Percentiles rank a stretch among this genome's conserved stretches.
These are phyloP conservation scores for Caryocar brasiliense DNA, from an alignment of 441 rosid species.

Conservation along the genomic window DNA sequence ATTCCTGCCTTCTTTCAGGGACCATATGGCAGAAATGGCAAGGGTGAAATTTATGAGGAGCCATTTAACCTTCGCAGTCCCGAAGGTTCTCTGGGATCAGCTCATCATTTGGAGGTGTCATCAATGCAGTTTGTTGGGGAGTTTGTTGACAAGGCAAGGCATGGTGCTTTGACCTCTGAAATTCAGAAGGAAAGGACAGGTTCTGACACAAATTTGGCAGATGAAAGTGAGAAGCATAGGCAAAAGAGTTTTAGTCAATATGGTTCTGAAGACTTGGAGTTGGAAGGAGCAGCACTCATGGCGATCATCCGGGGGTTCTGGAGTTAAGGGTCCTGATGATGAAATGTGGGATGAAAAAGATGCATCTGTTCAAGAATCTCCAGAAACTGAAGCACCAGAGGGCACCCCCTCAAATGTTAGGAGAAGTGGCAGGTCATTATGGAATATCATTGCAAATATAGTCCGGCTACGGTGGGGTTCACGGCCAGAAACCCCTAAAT, in stretches of 20 bases:
- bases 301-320: constrained; percentile 40
- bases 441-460: constrained; percentile 63
- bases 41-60: constrained; percentile 23
- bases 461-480: constrained; percentile 66
- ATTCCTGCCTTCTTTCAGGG: constrained; percentile 17
- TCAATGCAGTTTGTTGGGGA: constrained; percentile 51
- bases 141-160: constrained; percentile 56
- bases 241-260: constrained; percentile 19
- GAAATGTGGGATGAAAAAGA: constrained; percentile 73
- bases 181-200: constrained; percentile 24
- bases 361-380: constrained; percentile 39
- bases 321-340: constrained; percentile 72
- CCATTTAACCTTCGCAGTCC: constrained; percentile 15
- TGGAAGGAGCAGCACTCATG: constrained; percentile 31
- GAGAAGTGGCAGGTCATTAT: constrained; percentile 63
- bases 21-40: constrained; percentile 18
- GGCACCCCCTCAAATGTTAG: constrained; percentile 26
- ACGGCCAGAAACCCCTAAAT: constrained; percentile 45
- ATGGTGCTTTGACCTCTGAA: constrained; percentile 40
- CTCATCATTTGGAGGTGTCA: constrained; percentile 50
- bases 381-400: constrained; percentile 32
- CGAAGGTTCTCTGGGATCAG: constrained; percentile 61
- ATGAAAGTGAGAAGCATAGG: constrained; percentile 21
- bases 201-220: constrained; percentile 13
- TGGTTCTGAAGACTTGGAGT: constrained; percentile 21